phyloP scores from a whole-genome alignment of 768 basidiomycete genomes.

The Calocybe cyanea region DNA sequence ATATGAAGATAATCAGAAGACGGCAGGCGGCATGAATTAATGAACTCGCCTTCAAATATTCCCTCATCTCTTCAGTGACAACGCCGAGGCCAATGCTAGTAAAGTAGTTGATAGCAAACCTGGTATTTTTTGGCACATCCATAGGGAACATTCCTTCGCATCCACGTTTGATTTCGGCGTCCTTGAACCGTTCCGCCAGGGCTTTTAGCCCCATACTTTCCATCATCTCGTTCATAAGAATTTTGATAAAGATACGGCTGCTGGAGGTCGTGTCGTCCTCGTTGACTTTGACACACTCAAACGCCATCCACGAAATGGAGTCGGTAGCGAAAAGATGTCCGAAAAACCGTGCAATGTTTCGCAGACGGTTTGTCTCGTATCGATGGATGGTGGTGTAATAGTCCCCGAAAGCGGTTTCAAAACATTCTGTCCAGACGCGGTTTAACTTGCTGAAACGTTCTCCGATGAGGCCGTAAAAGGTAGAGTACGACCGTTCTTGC shows the following conservation, averaged over 20 bases:
- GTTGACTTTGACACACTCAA: constrained; percentile 86
- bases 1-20: constrained; percentile 5
- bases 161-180: constrained; percentile 70
- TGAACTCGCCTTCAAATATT: constrained; percentile 78
- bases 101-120: constrained; percentile 97
- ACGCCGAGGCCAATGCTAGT: constrained; percentile 90
- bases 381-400: constrained; percentile 98
- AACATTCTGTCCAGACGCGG: constrained; percentile 87
- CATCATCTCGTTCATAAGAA: constrained; percentile 92
- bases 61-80: constrained; percentile 95
- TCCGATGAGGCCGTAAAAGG: constrained; percentile 94
- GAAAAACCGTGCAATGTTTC: constrained; percentile 96
- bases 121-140: constrained; percentile 94
- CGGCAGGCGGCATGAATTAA: neutral
- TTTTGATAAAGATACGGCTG: constrained; percentile 96
- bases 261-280: constrained; percentile 98
- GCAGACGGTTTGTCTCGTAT: constrained; percentile 96
- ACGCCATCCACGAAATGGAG: constrained; percentile 82
- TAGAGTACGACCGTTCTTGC: constrained; percentile 96
- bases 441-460: constrained; percentile 97
- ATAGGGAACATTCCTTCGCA: constrained; percentile 90
- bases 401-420: constrained; percentile 81
- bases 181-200: constrained; percentile 87
- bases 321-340: constrained; percentile 88
- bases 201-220: constrained; percentile 89